Base-by-base conservation (phyloP, 192 early-diverging fungal species). In the Coemansia sp. region DNA sequence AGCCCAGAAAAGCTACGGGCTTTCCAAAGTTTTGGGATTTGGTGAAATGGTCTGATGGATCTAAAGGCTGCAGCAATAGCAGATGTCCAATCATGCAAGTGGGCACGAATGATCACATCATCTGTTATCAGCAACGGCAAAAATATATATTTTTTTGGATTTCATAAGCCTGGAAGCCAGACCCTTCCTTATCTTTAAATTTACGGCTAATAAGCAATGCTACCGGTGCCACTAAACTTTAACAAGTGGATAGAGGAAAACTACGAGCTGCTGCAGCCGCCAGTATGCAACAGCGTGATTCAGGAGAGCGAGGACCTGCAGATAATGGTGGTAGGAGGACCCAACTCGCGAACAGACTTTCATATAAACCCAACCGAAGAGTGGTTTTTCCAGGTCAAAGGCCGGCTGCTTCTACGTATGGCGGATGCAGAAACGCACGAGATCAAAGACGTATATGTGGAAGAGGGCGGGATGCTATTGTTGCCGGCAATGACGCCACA, bases 301-400 rank as follows among this genome's bases (percentile, higher is more conserved):
- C 88, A 87, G 57, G 85, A 88, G 40, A 83, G 87, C 19, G 60
- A 76, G 1, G 93, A 96, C 72, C 94, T 88, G 65, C 89, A 86
- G 50, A 84, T 99, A 49, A 94, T 95, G 93, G 87, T 85, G 2
- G 87, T 97, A 5, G 95, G 93, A 9, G 91, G 90, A 3, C 96
- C 96, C 33, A 99, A 99, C 75, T 82, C 83, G 45, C 85, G 96
- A 23, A 95, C 91, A 14, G 96, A 99, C 79, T 99, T 92, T 76
- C 96, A 99, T 63, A 75, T 97, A 57, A 99, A 99, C 76, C 83
- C 86, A 50, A 99, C 96, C 4, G 96, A 98, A 82, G 96, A 99
- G 63, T 99, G 93, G 91, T 99, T 99, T 75, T 92, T 88, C 77
- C 94, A 97, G 70, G 70, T 92, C 78, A 90, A 91, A 68, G 96